Evolutionary conservation across 768 basidiomycete genomes (phyloP).

Genomic region (Psilocybe cubensis): DNA sequence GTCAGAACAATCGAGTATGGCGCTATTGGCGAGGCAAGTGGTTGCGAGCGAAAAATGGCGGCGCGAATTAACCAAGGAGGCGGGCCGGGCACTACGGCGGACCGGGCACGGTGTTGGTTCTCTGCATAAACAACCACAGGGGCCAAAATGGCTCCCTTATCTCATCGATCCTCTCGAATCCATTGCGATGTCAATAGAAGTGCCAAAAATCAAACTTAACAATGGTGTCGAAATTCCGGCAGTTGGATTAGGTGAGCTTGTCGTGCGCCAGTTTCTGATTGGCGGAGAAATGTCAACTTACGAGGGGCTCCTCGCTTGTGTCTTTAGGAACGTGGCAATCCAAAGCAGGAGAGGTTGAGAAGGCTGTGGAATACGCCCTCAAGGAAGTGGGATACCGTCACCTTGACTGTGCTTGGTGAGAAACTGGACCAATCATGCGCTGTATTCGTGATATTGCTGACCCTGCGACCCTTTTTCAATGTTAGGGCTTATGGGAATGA

Average conservation of each 20-base stretch:
- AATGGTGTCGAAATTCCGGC: constrained; percentile 58
- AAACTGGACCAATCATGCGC: constrained; percentile 1
- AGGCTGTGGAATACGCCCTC: constrained; percentile 76
- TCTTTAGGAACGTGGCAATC: constrained; percentile 84
- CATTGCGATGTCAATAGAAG: constrained; percentile 27
- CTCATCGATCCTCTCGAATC: constrained; percentile 12
- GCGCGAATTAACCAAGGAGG: too few species aligned
- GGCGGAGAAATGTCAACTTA: constrained; percentile 2
- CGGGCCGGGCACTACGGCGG: not conserved
- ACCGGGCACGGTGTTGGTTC: not conserved
- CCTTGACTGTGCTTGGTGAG: constrained; percentile 67
- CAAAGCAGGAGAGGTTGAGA: constrained; percentile 67
- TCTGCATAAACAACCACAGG: not conserved
- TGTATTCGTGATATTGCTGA: constrained; percentile 13
- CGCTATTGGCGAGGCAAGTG: too few species aligned
- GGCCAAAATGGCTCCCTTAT: not conserved
- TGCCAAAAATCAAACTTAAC: constrained; percentile 61
- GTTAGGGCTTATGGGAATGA: constrained; percentile 73
- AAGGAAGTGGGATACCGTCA: constrained; percentile 77
- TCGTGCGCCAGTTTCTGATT: constrained; percentile 6
- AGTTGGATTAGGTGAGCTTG: constrained; percentile 57
- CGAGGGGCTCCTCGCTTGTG: not conserved
- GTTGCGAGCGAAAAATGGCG: too few species aligned
- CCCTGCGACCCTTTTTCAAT: constrained; percentile 17
- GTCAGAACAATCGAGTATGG: too few species aligned